Evolutionary conservation across 768 basidiomycete species (phyloP).

Genomic region (Pilatotrama ljubarskyi): DNA sequence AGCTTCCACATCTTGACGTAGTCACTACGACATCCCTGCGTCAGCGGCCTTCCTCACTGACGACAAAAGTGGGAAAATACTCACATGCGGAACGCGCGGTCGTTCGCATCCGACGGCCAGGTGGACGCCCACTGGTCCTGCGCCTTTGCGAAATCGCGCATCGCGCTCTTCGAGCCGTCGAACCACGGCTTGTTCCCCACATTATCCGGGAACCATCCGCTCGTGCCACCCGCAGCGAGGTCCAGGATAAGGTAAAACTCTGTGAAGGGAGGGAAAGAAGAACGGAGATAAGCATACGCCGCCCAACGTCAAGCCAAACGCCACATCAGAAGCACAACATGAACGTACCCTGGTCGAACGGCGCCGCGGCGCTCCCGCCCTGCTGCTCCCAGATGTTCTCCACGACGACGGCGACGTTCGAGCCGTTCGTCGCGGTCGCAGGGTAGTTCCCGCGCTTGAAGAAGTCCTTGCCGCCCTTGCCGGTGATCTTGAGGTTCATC

Average conservation of each 20-base stretch:
- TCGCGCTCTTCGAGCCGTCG: slow-evolving; percentile 61
- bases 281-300: neutral
- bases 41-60: neutral
- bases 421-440: slow-evolving; percentile 44
- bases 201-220: slow-evolving; percentile 62
- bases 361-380: slow-evolving; percentile 48
- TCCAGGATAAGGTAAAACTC: slow-evolving; percentile 83
- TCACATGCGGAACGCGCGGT: slow-evolving; percentile 71
- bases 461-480: slow-evolving; percentile 46
- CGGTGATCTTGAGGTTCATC: slow-evolving; percentile 49
- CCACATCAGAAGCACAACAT: neutral
- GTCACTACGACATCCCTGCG: slow-evolving; percentile 23
- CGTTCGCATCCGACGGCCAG: slow-evolving; percentile 65
- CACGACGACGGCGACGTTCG: slow-evolving; percentile 40
- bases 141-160: slow-evolving; percentile 64
- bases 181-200: slow-evolving; percentile 71
- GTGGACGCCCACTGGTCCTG: slow-evolving; percentile 71
- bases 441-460: slow-evolving; percentile 56
- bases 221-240: slow-evolving; percentile 80
- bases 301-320: neutral
- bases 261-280: slow-evolving; percentile 21
- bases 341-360: slow-evolving; percentile 52
- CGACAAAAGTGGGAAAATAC: slow-evolving; percentile 14
- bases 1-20: slow-evolving; percentile 40
- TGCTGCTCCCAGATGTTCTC: slow-evolving; percentile 51